These are phyloP conservation scores for Russula dissimulans DNA, from an alignment of 768 basidiomycete genomes.

Conservation along the genomic window DNA sequence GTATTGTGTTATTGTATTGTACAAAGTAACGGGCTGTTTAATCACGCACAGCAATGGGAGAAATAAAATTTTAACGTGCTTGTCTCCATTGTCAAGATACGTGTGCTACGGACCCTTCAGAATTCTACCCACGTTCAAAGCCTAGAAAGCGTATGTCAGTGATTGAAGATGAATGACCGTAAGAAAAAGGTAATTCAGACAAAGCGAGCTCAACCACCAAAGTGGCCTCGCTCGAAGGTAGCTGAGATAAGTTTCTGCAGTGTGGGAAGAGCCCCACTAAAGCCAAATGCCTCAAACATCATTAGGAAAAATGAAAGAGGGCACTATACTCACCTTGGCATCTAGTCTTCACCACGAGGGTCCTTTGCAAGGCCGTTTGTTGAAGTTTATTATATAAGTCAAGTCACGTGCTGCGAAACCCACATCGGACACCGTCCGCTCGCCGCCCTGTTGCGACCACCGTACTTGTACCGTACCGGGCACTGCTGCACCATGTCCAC, in stretches of 20 bases:
- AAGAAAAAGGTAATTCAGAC: constrained; percentile 29
- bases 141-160: constrained; percentile 1
- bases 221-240: constrained; percentile 63
- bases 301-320: constrained; percentile 26
- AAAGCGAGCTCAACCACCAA: constrained; percentile 38
- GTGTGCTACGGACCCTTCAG: too few species aligned
- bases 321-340: constrained; percentile 24
- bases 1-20: too few species aligned
- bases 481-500: constrained; percentile 13
- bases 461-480: neutral
- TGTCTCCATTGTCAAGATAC: too few species aligned
- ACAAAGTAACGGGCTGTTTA: too few species aligned
- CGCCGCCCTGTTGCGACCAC: neutral
- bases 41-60: neutral
- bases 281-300: constrained; percentile 96
- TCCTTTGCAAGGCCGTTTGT: neutral
- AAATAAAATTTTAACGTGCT: too few species aligned
- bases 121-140: neutral
- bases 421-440: too few species aligned
- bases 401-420: neutral
- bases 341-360: too few species aligned
- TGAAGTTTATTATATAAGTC: neutral
- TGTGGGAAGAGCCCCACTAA: constrained; percentile 61
- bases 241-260: constrained; percentile 86
- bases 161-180: neutral